Evolutionary conservation across 352 stramenopile species (phyloP), one percentile per base, ranked within the genome.

Genomic region (Phytophthora palmivora): DNA sequence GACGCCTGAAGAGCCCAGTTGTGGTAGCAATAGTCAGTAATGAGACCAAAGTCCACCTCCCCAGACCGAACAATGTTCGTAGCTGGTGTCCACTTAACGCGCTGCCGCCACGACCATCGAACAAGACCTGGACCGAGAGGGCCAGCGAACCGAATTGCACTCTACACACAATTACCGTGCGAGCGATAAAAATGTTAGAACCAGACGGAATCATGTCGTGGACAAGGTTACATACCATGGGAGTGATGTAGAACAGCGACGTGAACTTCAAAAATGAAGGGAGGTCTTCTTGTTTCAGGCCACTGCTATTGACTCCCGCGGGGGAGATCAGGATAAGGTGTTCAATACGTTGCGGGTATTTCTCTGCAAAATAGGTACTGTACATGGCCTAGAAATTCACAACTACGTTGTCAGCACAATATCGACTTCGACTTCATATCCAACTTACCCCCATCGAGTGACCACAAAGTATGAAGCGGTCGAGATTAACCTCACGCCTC

Each of bases 361-460:
- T 87, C 9, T 86, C 74, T 15, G 78, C 72, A 64, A 89, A 94
- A 54, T 91, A 91, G n/a, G 81, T 89, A 34, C 71, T 72, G 69
- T 91, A 92, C 58, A 92, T 94, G 21, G 72, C 79, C 82, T 92
- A 33, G 0, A 34, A 47, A 56, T 3, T 10, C 38, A 7, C 43
- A 43, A 14, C 36, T 43, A 19, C 16, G 36, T 19, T 33, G 28
- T 10, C 14, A 48, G 36, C 18, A 24, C 42, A 32, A 47, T 24
- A 14, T 24, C 22, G 16, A 21, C n/a, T 42, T 37, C 21, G 42
- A 28, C 18, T 14, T 64, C 36, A 53, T 16, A 22, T n/a, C n/a
- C 24, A 37, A 70, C 74, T 55, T 80, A 93, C 84, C 42, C 85
- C 85, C 85, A 94, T 94, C 0, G 85, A 94, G 36, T 94, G 85